Evolutionary conservation across 352 stramenopile species (phyloP).

Genomic region (Lagenidium sp.): DNA sequence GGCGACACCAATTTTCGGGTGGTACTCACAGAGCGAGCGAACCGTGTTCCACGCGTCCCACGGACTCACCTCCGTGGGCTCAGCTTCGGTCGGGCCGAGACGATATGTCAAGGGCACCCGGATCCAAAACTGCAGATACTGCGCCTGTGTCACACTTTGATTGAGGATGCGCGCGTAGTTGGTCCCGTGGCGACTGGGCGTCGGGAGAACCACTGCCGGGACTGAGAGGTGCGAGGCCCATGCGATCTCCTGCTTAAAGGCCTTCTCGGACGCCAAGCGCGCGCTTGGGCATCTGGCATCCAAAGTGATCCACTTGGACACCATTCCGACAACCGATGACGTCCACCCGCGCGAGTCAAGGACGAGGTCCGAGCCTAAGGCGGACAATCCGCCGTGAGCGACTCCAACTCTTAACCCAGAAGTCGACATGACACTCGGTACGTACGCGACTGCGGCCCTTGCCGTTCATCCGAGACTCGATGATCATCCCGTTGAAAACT

Average conservation of each 20-base stretch:
- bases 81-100: conserved; percentile 7
- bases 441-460: conserved; percentile 49
- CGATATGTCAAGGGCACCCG: conserved; percentile 55
- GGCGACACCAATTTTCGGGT: conserved; percentile 69
- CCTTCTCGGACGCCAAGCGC: conserved; percentile 54
- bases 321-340: conserved; percentile 60
- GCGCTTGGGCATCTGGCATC: conserved; percentile 29
- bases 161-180: conserved; percentile 87
- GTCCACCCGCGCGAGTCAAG: conserved; percentile 81
- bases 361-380: conserved; percentile 67
- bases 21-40: conserved; percentile 76
- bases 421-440: neutral
- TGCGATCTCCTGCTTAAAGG: conserved; percentile 89
- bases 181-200: conserved; percentile 31
- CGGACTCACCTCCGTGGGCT: conserved; percentile 17
- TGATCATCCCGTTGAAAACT: conserved; percentile 68
- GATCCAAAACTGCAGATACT: conserved; percentile 88
- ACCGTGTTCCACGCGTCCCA: conserved; percentile 79
- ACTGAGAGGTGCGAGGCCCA: conserved; percentile 96
- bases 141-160: conserved; percentile 57
- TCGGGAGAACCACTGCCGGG: conserved; percentile 90
- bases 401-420: too few species aligned
- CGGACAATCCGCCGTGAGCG: too few species aligned
- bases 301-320: conserved; percentile 78
- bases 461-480: conserved; percentile 44